phyloP scores from a whole-genome alignment of 768 basidiomycete genomes.

The Filobasidium wieringae region DNA sequence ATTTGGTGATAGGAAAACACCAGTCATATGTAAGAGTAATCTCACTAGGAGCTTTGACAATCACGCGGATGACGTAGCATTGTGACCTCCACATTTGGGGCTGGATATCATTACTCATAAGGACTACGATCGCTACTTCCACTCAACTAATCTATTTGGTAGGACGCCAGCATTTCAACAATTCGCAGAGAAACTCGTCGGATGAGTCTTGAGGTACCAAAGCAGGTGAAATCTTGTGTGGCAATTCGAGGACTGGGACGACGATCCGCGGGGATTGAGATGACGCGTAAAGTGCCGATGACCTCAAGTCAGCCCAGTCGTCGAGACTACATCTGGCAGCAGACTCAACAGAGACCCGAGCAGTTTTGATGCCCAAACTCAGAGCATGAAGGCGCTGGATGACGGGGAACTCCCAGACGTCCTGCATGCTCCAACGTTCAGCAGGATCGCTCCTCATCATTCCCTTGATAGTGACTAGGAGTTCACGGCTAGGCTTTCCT shows the following conservation, averaged over 20 bases:
- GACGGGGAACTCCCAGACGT: neutral
- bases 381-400: neutral
- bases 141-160: too few relatives aligned
- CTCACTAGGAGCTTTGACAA: too few relatives aligned
- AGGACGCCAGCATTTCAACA: neutral
- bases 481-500: neutral
- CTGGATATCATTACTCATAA: too few relatives aligned
- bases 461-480: slow-evolving; percentile 3
- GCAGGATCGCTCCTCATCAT: slow-evolving; percentile 11
- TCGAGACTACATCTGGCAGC: slow-evolving; percentile 3
- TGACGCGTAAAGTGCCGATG: neutral
- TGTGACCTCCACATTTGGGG: too few relatives aligned
- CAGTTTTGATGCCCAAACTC: neutral
- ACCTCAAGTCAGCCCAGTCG: slow-evolving; percentile 11
- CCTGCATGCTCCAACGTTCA: neutral
- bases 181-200: neutral
- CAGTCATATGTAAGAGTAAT: too few relatives aligned
- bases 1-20: too few relatives aligned
- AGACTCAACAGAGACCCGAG: slow-evolving; percentile 6
- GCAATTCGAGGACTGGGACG: neutral
- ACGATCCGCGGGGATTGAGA: neutral
- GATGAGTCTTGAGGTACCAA: neutral
- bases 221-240: neutral
- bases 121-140: too few relatives aligned
- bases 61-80: too few relatives aligned